phyloP scores from a whole-genome alignment of 192 early-diverging fungal genomes.

The Rhizoclosmatium globosum region DNA sequence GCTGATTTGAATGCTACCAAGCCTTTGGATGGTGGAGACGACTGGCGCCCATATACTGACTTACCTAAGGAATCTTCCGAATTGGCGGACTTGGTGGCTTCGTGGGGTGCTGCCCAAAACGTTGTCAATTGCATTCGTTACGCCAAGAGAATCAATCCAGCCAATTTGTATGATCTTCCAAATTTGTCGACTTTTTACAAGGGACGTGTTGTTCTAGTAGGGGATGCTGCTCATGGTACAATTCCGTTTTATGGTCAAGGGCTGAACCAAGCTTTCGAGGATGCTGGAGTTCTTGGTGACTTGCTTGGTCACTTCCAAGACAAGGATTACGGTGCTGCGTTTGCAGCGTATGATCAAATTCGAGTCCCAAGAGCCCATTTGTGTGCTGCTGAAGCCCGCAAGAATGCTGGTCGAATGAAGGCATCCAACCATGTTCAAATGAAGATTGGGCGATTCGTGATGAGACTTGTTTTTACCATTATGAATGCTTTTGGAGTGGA shows the following conservation, averaged over 20 bases:
- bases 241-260: slow-evolving; percentile 13
- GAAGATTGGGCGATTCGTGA: slow-evolving; percentile 7
- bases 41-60: slow-evolving; percentile 4
- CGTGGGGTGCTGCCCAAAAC: slow-evolving; percentile 1
- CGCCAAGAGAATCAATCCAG: not conserved
- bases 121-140: slow-evolving; percentile 8
- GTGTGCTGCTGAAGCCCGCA: not conserved
- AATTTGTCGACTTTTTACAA: not conserved
- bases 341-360: slow-evolving; percentile 7
- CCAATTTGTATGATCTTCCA: slow-evolving; percentile 23
- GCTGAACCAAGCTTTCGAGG: not conserved
- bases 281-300: slow-evolving; percentile 3
- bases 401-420: not conserved
- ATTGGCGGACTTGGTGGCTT: not conserved
- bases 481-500: not conserved
- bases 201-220: not conserved
- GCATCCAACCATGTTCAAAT: not conserved
- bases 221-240: slow-evolving; percentile 21
- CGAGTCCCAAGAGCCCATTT: not conserved
- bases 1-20: too few species aligned
- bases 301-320: not conserved
- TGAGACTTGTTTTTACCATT: slow-evolving; percentile 4
- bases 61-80: not conserved
- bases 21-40: not conserved
- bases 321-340: not conserved